These are phyloP conservation scores for Oryza nivara DNA, from an alignment of 176 grass and related monocot genomes.

Conservation along the genomic window DNA sequence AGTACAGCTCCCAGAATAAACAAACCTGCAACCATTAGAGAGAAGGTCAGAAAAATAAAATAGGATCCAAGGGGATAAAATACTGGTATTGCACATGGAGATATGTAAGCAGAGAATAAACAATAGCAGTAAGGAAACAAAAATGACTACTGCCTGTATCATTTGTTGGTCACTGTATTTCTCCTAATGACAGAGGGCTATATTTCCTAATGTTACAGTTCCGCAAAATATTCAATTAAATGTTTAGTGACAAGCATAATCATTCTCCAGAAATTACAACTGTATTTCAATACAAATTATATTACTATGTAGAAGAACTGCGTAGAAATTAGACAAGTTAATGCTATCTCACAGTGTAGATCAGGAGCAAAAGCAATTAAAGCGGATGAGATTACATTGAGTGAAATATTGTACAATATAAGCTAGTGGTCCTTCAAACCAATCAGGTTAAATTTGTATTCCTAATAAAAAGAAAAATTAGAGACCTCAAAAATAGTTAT, in stretches of 20 bases:
- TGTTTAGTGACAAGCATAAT: too few species aligned
- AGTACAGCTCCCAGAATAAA: slow-evolving; percentile 6
- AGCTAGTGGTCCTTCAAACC: neutral
- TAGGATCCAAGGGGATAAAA: neutral
- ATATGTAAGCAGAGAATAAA: too few species aligned
- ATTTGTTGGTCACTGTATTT: neutral
- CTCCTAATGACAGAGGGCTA: neutral
- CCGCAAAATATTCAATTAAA: neutral
- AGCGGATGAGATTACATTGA: neutral
- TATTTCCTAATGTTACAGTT: neutral
- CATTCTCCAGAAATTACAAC: neutral
- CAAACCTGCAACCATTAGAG: slow-evolving; percentile 30
- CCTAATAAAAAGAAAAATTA: neutral
- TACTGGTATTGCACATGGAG: neutral
- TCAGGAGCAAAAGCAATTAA: neutral
- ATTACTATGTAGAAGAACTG: neutral
- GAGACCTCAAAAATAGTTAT: neutral
- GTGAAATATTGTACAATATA: neutral
- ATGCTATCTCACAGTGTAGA: neutral
- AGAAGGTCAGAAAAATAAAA: slow-evolving; percentile 10
- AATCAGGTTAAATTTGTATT: neutral
- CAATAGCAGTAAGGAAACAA: neutral
- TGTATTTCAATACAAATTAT: neutral
- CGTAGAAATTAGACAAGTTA: neutral
- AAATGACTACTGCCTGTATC: neutral